These are phyloP conservation scores for Besnoitia besnoiti DNA, from an alignment of 169 alveolate species.

Conservation along the genomic window DNA sequence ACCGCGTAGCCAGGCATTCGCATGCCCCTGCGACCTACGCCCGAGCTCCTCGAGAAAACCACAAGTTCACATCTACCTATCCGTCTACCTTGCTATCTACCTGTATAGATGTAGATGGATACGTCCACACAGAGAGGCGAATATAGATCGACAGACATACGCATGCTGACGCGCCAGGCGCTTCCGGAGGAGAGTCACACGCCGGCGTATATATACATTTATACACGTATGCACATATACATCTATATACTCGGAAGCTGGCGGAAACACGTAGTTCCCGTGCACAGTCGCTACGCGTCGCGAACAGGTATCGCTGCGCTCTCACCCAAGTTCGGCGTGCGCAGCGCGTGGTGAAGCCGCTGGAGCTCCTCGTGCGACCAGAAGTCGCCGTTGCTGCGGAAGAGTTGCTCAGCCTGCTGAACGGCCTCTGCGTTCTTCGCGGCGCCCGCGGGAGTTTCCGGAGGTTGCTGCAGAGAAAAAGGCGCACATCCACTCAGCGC, in stretches of 20 bases:
- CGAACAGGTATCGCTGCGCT: neutral
- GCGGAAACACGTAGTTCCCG: neutral
- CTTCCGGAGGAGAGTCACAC: too few relatives aligned
- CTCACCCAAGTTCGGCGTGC: constrained; percentile 61
- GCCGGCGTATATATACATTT: too few relatives aligned
- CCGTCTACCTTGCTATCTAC: too few relatives aligned
- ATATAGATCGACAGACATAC: too few relatives aligned
- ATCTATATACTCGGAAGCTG: neutral
- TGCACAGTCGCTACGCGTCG: neutral
- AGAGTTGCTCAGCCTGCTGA: neutral
- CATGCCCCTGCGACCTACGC: too few relatives aligned
- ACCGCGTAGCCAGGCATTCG: too few relatives aligned
- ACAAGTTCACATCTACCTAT: too few relatives aligned
- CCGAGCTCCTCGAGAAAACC: too few relatives aligned
- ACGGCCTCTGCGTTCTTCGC: neutral
- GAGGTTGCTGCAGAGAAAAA: neutral
- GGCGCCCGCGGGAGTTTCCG: neutral
- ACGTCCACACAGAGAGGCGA: too few relatives aligned
- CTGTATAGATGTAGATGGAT: too few relatives aligned
- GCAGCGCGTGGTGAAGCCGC: constrained; percentile 66
- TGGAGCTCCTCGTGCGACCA: constrained; percentile 65
- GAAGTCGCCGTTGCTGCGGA: constrained; percentile 46
- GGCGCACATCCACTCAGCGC: too few relatives aligned
- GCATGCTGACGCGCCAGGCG: too few relatives aligned
- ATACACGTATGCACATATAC: neutral